Conservation (phyloP, 148 eudicot genomes). For the Vaccinium vitisidaea region DNA sequence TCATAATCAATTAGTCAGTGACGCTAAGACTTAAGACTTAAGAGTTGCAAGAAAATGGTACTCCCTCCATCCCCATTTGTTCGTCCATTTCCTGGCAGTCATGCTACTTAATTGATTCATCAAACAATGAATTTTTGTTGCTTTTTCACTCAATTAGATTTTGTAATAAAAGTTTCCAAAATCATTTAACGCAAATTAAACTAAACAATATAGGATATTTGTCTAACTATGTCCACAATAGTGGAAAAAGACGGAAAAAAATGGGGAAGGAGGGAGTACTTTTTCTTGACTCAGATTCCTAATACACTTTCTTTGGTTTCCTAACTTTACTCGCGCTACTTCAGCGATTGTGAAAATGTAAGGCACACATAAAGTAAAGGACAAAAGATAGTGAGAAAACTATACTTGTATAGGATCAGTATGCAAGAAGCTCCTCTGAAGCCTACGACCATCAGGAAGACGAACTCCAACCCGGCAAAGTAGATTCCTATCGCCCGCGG, state of each 20-base stretch:
- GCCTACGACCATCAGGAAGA: slow-evolving; percentile 92
- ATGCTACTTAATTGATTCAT: background rate
- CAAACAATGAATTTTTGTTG: background rate
- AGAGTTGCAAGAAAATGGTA: background rate
- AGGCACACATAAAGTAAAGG: background rate
- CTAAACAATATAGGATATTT: background rate
- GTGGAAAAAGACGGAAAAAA: background rate
- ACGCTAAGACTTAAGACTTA: background rate
- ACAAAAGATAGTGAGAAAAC: slow-evolving; percentile 5
- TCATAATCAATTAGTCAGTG: background rate
- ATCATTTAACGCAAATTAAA: background rate
- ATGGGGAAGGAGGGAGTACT: background rate
- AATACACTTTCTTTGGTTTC: background rate
- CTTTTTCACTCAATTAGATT: background rate
- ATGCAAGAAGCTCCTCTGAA: slow-evolving; percentile 86
- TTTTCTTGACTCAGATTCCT: background rate
- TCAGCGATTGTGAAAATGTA: background rate
- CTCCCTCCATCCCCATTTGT: background rate
- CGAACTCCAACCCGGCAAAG: slow-evolving; percentile 88
- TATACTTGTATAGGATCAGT: slow-evolving; percentile 74
- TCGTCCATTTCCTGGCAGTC: background rate
- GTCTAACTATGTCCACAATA: background rate
- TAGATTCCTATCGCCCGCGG: slow-evolving; percentile 63
- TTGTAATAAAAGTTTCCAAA: background rate
- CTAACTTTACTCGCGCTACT: background rate